Evolutionary conservation across 177 flowering plant genomes (phyloP).

Genomic region (Vitis hybrid): DNA sequence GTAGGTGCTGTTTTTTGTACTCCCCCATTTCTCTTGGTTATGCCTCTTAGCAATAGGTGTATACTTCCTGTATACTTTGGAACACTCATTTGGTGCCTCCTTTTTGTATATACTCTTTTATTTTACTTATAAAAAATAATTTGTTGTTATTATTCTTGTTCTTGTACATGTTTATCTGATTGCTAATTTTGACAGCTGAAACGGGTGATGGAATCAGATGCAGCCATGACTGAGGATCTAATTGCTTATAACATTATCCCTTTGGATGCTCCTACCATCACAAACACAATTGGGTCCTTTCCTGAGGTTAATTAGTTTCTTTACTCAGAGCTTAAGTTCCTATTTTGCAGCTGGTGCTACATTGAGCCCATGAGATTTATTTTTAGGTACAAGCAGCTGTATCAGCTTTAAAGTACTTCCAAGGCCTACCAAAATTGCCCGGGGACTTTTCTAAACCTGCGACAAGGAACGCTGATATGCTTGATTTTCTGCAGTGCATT

Average conservation of each 20-base stretch:
- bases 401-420: slow-evolving; percentile 64
- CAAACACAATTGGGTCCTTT: slow-evolving; percentile 64
- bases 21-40: too few relatives aligned
- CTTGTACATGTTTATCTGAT: slow-evolving; percentile 5
- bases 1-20: too few relatives aligned
- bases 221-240: slow-evolving; percentile 91
- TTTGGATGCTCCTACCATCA: slow-evolving; percentile 62
- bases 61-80: too few relatives aligned
- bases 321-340: slow-evolving; percentile 1
- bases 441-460: slow-evolving; percentile 56
- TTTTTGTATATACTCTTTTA: too few relatives aligned
- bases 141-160: neutral
- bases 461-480: slow-evolving; percentile 69
- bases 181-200: slow-evolving; percentile 55
- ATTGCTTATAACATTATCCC: slow-evolving; percentile 93
- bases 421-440: slow-evolving; percentile 80
- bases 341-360: slow-evolving; percentile 1
- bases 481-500: slow-evolving; percentile 79
- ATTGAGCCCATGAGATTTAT: slow-evolving; percentile 5
- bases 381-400: slow-evolving; percentile 84
- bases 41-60: too few relatives aligned
- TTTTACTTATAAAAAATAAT: neutral
- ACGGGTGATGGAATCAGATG: slow-evolving; percentile 86
- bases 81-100: too few relatives aligned
- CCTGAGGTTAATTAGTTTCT: slow-evolving; percentile 59